Evolutionary conservation across 305 asterid genomes (phyloP).

Genomic region (Caryopteris hybrid): DNA sequence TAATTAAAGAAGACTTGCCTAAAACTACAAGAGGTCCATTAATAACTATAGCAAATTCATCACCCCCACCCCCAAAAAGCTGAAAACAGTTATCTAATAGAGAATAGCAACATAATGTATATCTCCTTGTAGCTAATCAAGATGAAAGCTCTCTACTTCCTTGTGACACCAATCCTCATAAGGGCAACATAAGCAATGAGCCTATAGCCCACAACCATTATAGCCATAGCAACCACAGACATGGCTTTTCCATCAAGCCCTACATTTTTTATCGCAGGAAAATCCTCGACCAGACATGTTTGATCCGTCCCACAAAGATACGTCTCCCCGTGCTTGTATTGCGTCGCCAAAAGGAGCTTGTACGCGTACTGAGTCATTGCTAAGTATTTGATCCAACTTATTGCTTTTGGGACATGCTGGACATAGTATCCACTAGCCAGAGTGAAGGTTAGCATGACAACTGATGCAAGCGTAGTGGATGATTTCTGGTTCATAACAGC

Average conservation of each 20-base stretch:
- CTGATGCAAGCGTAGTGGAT: conserved; percentile 55
- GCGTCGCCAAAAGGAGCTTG: conserved; percentile 54
- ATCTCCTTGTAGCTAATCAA: too few relatives aligned
- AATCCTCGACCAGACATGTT: conserved; percentile 54
- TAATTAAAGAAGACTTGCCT: too few relatives aligned
- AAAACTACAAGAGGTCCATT: too few relatives aligned
- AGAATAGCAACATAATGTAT: too few relatives aligned
- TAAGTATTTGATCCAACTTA: conserved; percentile 62
- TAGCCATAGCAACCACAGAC: conserved; percentile 38
- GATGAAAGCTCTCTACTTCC: conserved; percentile 34
- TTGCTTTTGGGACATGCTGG: conserved; percentile 52
- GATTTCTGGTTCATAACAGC: conserved; percentile 46
- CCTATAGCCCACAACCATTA: conserved; percentile 68
- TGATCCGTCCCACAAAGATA: conserved; percentile 34
- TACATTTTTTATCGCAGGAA: conserved; percentile 38
- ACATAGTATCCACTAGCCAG: conserved; percentile 63
- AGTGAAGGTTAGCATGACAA: conserved; percentile 47
- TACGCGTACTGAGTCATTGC: conserved; percentile 49
- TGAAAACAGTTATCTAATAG: too few relatives aligned
- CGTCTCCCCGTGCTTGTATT: conserved; percentile 42
- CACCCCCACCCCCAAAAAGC: too few relatives aligned
- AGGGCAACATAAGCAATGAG: conserved; percentile 65
- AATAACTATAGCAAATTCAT: too few relatives aligned
- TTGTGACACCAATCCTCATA: conserved; percentile 56
- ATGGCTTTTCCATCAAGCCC: conserved; percentile 38